These are phyloP conservation scores for Pichia norvegensis DNA, from an alignment of 1,139 yeast genomes.

Conservation along the genomic window DNA sequence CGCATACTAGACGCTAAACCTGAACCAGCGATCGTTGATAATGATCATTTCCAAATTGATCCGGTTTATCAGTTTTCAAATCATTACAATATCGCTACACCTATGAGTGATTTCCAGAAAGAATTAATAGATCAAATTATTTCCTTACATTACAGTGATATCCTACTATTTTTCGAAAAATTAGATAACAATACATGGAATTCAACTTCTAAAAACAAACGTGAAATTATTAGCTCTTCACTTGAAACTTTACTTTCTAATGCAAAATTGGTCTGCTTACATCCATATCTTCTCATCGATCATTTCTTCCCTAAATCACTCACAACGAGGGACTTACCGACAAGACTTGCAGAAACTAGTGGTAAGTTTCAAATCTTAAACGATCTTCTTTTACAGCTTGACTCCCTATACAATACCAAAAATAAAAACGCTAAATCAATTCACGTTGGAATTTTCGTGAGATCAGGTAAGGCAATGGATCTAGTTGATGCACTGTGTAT, in stretches of 20 bases:
- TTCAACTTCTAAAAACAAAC: conserved; percentile 1
- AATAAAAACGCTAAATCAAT: conserved; percentile 20
- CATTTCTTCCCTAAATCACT: conserved; percentile 83
- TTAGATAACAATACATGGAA: conserved; percentile 19
- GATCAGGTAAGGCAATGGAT: conserved; percentile 63
- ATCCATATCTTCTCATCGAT: conserved; percentile 77
- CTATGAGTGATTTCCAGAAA: conserved; percentile 82
- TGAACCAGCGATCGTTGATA: conserved; percentile 67
- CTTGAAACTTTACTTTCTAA: conserved; percentile 67
- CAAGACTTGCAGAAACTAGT: conserved; percentile 67
- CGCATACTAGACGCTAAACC: conserved; percentile 78
- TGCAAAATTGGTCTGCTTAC: conserved; percentile 74
- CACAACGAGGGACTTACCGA: conserved; percentile 68
- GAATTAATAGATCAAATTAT: conserved; percentile 91
- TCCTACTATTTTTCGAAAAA: conserved; percentile 73
- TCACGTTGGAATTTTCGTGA: conserved; percentile 44
- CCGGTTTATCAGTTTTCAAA: conserved; percentile 38
- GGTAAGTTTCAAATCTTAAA: conserved; percentile 74
- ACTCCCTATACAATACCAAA: conserved; percentile 18
- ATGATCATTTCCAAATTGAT: conserved; percentile 26
- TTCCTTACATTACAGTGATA: conserved; percentile 84
- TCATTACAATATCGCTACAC: conserved; percentile 76
- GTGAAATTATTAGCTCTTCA: conserved; percentile 49
- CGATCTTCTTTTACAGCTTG: conserved; percentile 44
- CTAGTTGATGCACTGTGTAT: conserved; percentile 67